Base-by-base conservation (phyloP, 176 grass and related monocot genomes). In the Miscanthus lutarioriparius region DNA sequence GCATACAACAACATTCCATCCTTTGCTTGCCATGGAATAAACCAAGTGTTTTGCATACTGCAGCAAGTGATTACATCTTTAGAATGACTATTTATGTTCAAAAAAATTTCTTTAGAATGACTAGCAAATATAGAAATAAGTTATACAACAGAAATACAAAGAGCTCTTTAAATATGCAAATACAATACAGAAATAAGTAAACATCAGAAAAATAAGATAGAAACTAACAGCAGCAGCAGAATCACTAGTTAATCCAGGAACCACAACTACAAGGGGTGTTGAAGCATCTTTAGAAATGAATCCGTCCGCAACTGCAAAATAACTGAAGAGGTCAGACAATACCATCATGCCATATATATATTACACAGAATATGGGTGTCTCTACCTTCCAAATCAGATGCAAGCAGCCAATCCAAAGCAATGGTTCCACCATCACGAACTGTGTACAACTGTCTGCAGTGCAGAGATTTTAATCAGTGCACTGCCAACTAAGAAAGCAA, bases 1-100 rank as follows among this genome's bases (percentile, higher is more conserved):
- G 80, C 92, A 86, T 83, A 98, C 96, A 74, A 98, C 96, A 84
- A 95, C 89, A 71, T 95, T 98, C 93, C 91, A 95, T 38, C 96
- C 91, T 74, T 91, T 86, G 19, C 58, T 93, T 41, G 96, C 91
- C 89, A 98, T 87, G 22, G 75, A 83, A 84, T 93, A 90, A 32
- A 66, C 90, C 72, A 95, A 39, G 70, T 95, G 96, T 82, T 90
- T 95, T 79, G 88, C 82, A 88, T 98, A 98, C 96, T 98, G 89
- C 82, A 88, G 73, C 44, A 84, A 63, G 87, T 61, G 19, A 76
- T 13, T 79, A 54, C 32, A 87, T 64, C 20, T 43, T 88, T 23
- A 90, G 61, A 70, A 79, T 27, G 17, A 67, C 8, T 20, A 71
- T n/a, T n/a, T n/a, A n/a, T n/a, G n/a, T n/a, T n/a, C n/a, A n/a